A percentile compares a stretch with the other conserved stretches of the same genome.
Conservation (phyloP, 176 grass and related monocot species). For the Musa troglodytarum region DNA sequence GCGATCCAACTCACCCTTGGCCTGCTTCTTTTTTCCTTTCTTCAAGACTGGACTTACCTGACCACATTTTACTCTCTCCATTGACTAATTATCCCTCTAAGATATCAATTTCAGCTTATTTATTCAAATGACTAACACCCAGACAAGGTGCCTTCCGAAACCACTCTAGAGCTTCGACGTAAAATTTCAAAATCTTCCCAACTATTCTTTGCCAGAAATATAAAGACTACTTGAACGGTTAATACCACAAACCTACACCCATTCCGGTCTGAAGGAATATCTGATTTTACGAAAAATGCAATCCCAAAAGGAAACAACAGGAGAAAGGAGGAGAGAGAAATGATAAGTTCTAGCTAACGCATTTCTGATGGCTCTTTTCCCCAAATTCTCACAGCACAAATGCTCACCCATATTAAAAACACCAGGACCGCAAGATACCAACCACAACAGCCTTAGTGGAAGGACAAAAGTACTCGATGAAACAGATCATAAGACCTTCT, state of each 20-base stretch:
- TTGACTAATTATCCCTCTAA: conserved; percentile 12
- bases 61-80: conserved; percentile 50
- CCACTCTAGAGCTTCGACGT: background rate
- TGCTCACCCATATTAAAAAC: conserved; percentile 4
- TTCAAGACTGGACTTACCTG: conserved; percentile 30
- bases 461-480: background rate
- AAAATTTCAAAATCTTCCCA: background rate
- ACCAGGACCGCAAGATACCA: background rate
- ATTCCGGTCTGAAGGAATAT: conserved; percentile 84
- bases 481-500: conserved; percentile 17
- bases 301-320: conserved; percentile 68
- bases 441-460: background rate
- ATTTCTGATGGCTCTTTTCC: conserved; percentile 38
- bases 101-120: background rate
- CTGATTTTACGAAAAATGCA: conserved; percentile 83
- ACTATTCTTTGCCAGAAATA: background rate
- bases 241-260: conserved; percentile 44
- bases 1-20: conserved; percentile 39
- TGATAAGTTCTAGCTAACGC: conserved; percentile 50
- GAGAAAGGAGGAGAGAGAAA: conserved; percentile 58
- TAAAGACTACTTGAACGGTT: conserved; percentile 7
- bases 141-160: background rate
- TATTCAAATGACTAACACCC: background rate
- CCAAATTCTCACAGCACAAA: conserved; percentile 6
- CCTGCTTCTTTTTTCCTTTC: conserved; percentile 53